These are phyloP conservation scores for Pelargonium myrrhifolium DNA, from an alignment of 441 rosid genomes.

Conservation along the genomic window DNA sequence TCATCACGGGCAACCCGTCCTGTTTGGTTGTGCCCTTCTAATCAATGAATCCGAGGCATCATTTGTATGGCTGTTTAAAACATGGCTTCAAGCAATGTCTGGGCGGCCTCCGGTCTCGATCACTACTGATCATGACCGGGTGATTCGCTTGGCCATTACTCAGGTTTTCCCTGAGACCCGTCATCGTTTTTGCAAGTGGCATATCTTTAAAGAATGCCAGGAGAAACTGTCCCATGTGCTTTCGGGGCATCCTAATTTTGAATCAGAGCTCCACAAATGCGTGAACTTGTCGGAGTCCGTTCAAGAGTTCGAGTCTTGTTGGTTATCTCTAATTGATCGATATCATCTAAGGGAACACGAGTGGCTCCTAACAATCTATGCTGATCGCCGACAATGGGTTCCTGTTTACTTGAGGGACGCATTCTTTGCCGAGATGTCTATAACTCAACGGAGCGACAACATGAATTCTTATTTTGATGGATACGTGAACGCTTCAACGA, in stretches of 20 bases:
- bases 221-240: slow-evolving; percentile 79
- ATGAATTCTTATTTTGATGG: slow-evolving; percentile 71
- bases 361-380: slow-evolving; percentile 74
- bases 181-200: slow-evolving; percentile 83
- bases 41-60: slow-evolving; percentile 89
- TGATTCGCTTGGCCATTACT: slow-evolving; percentile 57
- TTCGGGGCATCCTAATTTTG: slow-evolving; percentile 62
- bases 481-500: slow-evolving; percentile 75
- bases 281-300: slow-evolving; percentile 80
- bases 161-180: slow-evolving; percentile 77
- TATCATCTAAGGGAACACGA: slow-evolving; percentile 66
- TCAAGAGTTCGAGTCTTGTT: slow-evolving; percentile 79
- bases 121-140: slow-evolving; percentile 71
- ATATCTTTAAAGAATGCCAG: slow-evolving; percentile 78
- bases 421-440: slow-evolving; percentile 69
- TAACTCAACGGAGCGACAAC: slow-evolving; percentile 48
- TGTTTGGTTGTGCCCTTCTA: slow-evolving; percentile 87
- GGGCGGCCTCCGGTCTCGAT: slow-evolving; percentile 67
- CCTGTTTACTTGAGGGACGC: slow-evolving; percentile 78
- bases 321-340: slow-evolving; percentile 70
- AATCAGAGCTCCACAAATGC: slow-evolving; percentile 69
- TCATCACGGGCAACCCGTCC: slow-evolving; percentile 79
- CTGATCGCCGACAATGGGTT: slow-evolving; percentile 81
- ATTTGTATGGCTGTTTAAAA: slow-evolving; percentile 73
- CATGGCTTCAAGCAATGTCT: slow-evolving; percentile 83